These are phyloP conservation scores for Ichthyophthirius multifiliis DNA, from an alignment of 169 alveolate species.

Conservation along the genomic window DNA sequence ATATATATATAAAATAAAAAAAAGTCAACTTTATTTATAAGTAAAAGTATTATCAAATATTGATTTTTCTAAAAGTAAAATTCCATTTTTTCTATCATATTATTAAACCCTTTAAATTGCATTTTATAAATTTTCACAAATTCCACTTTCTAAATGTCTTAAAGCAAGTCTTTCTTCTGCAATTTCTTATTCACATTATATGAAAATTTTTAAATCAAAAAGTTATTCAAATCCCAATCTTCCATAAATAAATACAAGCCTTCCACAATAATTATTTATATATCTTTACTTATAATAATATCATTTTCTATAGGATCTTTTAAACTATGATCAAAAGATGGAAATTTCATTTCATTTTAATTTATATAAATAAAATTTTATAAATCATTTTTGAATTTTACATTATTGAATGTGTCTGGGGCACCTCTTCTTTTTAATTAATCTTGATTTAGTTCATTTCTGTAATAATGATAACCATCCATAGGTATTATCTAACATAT, in stretches of 20 bases:
- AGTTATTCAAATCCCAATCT: conserved; percentile 12
- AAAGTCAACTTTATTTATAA: too few species aligned
- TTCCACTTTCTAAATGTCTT: conserved; percentile 14
- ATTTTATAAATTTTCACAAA: background rate
- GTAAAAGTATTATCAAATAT: too few species aligned
- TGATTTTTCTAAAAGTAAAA: too few species aligned
- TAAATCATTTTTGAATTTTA: conserved; percentile 17
- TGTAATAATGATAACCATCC: conserved; percentile 37
- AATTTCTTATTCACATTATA: conserved; percentile 1
- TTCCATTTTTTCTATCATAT: conserved; percentile 10
- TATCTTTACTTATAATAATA: conserved; percentile 6
- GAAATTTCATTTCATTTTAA: conserved; percentile 8
- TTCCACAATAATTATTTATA: conserved; percentile 16
- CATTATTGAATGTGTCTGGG: conserved; percentile 20
- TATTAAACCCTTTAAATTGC: conserved; percentile 6
- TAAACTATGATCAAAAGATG: conserved; percentile 23
- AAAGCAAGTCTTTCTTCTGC: background rate
- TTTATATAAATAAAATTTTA: background rate
- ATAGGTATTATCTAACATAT: conserved; percentile 15
- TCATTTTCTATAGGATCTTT: conserved; percentile 36
- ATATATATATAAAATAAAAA: too few species aligned
- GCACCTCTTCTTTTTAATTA: conserved; percentile 36
- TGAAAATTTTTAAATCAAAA: conserved; percentile 24
- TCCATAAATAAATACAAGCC: conserved; percentile 28
- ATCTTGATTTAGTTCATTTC: conserved; percentile 27